phyloP scores from a whole-genome alignment of 768 basidiomycete genomes.

The Boletus pseudopeckii region DNA sequence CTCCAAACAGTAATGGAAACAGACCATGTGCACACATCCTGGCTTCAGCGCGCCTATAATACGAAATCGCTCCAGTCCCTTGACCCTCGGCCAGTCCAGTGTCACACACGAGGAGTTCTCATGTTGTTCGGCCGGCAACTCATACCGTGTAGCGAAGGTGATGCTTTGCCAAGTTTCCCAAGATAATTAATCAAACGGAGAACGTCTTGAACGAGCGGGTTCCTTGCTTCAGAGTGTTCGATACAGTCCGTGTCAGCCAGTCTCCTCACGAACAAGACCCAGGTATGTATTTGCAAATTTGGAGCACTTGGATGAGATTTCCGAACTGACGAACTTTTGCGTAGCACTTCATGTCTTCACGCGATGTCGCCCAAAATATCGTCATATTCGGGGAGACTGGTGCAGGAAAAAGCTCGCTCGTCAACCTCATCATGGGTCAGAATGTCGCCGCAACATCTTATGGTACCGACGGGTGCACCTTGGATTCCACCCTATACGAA shows the following conservation, averaged over 20 bases:
- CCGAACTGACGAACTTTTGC: conserved; percentile 2
- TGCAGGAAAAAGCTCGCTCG: conserved; percentile 41
- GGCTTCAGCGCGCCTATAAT: neutral
- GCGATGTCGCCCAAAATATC: conserved; percentile 21
- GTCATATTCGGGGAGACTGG: conserved; percentile 33
- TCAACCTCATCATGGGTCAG: conserved; percentile 39
- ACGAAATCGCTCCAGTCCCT: neutral
- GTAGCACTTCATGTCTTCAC: conserved; percentile 16
- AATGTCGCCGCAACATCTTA: conserved; percentile 32
- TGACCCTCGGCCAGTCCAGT: conserved; percentile 1
- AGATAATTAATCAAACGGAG: neutral
- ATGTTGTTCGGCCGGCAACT: conserved; percentile 6
- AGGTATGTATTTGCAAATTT: conserved; percentile 11
- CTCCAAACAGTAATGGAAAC: neutral
- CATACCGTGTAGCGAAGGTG: neutral
- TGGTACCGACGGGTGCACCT: conserved; percentile 36
- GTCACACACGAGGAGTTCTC: conserved; percentile 18
- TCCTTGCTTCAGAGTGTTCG: neutral
- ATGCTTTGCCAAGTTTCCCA: neutral
- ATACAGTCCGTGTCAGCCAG: neutral
- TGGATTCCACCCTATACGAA: conserved; percentile 26
- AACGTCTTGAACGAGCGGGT: neutral
- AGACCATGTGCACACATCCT: neutral
- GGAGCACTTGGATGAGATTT: neutral
- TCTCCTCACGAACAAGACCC: neutral